Evolutionary conservation across 1,284 basidiomycete species (phyloP), one percentile per base, ranked within the genome.

Genomic region (Leccinum fuscescens): DNA sequence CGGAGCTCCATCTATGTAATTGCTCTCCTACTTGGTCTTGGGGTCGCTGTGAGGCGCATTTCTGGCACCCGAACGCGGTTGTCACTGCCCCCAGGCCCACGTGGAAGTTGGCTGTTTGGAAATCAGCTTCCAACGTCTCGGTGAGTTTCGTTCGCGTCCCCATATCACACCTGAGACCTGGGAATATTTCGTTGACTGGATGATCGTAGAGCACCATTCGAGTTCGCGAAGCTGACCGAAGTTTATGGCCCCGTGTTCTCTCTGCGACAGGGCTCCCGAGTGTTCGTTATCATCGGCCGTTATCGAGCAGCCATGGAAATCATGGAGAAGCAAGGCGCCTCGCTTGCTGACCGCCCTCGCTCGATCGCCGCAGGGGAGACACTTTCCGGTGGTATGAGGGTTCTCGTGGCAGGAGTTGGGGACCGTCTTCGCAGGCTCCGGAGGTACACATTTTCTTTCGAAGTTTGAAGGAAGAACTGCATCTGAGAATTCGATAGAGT

Each of bases 401-500:
- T 66, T 5, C 2, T 68, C 3, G 24, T 46, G 1, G 15, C 3
- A 22, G 24, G 61, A 6, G 15, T n/a, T 14, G 65, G 65, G 5
- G 56, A 65, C 2, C 49, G 54, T 37, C 59, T 59, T 14, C 65
- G 66, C 20, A 58, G 48, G 48, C 22, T 46, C 22, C 59, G 67
- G 27, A 69, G 51, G 66, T 67, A 22, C 7, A 1, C 17, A 46
- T 46, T 2, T 37, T 2, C 3, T 29, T 11, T 15, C 15, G 0
- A 5, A 20, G 15, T 14, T 35, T n/a, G 31, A 8, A 17, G 35
- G 17, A 17, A 22, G 2, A 15, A 53, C 29, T 3, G 39, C 33
- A 4, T 49, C 24, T 59, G 33, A 42, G 27, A 20, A 33, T 24
- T 12, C n/a, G 11, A 17, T 22, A 83, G 80, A 59, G 84, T 82